Evolutionary conservation across 768 basidiomycete genomes (phyloP).

Genomic region (Podaxis pistillaris): DNA sequence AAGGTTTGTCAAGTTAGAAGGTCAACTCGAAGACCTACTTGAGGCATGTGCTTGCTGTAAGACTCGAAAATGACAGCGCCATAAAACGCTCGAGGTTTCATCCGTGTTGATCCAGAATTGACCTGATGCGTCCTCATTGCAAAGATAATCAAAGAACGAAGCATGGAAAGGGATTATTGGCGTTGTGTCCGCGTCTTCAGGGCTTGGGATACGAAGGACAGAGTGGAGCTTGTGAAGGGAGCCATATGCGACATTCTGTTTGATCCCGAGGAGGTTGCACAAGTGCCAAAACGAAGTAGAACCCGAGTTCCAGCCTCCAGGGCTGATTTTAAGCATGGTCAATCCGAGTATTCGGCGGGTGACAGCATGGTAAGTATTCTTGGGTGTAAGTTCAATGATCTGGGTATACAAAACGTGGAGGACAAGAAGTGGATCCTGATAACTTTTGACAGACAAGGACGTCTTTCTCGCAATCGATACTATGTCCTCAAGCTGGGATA

Average conservation of each 20-base stretch:
- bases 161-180: neutral
- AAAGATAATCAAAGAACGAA: neutral
- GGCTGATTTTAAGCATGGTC: neutral
- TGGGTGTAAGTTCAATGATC: neutral
- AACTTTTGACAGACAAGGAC: neutral
- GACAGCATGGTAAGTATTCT: neutral
- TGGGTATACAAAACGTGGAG: slow-evolving; percentile 1
- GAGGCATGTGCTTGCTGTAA: neutral
- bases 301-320: neutral
- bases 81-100: neutral
- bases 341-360: neutral
- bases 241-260: slow-evolving; percentile 3
- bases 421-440: neutral
- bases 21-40: neutral
- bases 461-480: neutral
- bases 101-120: neutral
- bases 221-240: slow-evolving; percentile 6
- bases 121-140: neutral
- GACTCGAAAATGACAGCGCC: neutral
- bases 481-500: neutral
- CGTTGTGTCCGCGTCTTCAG: neutral
- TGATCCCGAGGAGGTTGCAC: neutral
- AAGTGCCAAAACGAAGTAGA: neutral
- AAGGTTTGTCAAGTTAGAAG: neutral
- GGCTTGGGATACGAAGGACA: neutral